A percentile compares a stretch with the other conserved stretches of the same genome.
phyloP scores from a whole-genome alignment of 176 grass and related monocot genomes.

The Elymus sibiricus region DNA sequence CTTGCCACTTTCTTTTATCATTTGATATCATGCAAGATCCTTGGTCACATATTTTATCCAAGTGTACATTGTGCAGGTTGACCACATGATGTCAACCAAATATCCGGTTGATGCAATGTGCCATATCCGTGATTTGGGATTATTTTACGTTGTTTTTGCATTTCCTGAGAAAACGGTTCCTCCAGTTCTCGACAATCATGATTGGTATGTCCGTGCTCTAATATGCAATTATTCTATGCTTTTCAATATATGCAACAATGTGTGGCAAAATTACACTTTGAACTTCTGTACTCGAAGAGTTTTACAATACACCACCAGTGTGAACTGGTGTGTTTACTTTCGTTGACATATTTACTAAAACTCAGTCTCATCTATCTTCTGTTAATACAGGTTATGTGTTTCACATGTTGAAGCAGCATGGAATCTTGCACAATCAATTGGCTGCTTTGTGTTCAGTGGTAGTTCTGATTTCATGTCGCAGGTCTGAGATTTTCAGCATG shows the following conservation, averaged over 20 bases:
- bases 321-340: background rate
- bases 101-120: conserved; percentile 70
- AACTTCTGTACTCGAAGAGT: background rate
- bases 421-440: conserved; percentile 67
- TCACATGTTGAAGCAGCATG: conserved; percentile 79
- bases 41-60: conserved; percentile 4
- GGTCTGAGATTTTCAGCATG: conserved; percentile 25
- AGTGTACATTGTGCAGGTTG: conserved; percentile 57
- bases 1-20: too few relatives aligned
- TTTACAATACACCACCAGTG: background rate
- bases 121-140: conserved; percentile 61
- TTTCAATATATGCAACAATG: background rate
- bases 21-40: too few relatives aligned
- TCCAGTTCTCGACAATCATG: conserved; percentile 55
- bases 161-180: conserved; percentile 52
- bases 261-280: background rate
- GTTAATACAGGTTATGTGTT: conserved; percentile 48
- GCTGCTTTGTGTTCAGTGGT: conserved; percentile 52
- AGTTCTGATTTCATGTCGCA: conserved; percentile 31
- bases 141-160: conserved; percentile 86
- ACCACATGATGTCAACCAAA: conserved; percentile 88
- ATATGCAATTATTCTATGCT: background rate
- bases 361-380: conserved; percentile 5
- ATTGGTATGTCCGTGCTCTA: conserved; percentile 49
- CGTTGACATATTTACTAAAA: too few relatives aligned